Percentiles rank a stretch among this genome's conserved stretches.
phyloP scores from a whole-genome alignment of 2,329 filamentous ascomycete genomes.

The Calonectria multiphialidica region DNA sequence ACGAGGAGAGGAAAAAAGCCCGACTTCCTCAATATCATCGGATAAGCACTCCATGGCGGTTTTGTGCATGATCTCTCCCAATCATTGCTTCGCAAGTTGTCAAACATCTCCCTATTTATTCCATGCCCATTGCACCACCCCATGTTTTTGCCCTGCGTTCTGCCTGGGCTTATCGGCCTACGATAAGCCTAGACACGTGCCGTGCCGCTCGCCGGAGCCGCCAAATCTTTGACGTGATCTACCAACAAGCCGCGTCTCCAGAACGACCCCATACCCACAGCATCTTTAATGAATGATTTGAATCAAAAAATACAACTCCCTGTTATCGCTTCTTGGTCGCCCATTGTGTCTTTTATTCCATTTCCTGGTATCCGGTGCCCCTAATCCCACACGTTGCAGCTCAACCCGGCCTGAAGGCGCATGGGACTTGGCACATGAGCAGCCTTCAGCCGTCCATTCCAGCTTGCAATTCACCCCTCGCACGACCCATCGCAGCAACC shows the following conservation, averaged over 20 bases:
- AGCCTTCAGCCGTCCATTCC: constrained; percentile 27
- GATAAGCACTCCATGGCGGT: constrained; percentile 12
- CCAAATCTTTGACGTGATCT: constrained; percentile 43
- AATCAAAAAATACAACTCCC: constrained; percentile 23
- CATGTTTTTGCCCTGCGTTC: neutral
- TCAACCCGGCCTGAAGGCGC: constrained; percentile 15
- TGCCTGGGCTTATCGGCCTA: constrained; percentile 31
- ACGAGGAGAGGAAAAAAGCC: neutral
- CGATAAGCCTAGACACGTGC: constrained; percentile 40
- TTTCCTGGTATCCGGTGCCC: neutral
- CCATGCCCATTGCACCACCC: neutral
- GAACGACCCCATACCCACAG: constrained; percentile 24
- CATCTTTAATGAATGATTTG: constrained; percentile 34
- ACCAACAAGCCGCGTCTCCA: constrained; percentile 36
- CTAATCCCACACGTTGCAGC: constrained; percentile 17
- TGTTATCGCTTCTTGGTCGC: constrained; percentile 2
- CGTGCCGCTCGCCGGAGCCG: constrained; percentile 36
- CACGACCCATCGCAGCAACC: constrained; percentile 26
- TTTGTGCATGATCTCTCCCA: neutral
- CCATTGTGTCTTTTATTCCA: constrained; percentile 6
- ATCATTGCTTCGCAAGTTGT: neutral
- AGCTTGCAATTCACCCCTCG: constrained; percentile 24
- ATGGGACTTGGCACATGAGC: constrained; percentile 31
- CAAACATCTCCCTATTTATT: neutral
- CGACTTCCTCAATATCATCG: no score